A percentile compares a stretch with the other conserved stretches of the same genome.
Evolutionary conservation across 164 flowering plant genomes (phyloP).

Genomic region (Saururus chinensis): DNA sequence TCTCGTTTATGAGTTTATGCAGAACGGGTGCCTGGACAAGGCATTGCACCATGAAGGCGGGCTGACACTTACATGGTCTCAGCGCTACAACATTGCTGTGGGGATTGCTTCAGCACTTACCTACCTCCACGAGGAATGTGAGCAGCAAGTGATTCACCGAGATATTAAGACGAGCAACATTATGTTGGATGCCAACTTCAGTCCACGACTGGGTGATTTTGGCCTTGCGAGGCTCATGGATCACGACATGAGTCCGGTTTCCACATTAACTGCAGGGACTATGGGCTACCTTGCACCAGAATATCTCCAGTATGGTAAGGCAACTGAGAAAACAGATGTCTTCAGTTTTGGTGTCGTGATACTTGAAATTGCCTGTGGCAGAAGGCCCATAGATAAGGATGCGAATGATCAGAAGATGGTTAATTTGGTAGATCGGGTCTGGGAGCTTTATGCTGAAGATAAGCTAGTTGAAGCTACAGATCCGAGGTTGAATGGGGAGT

Average conservation of each 20-base stretch:
- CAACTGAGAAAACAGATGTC: slow-evolving; percentile 86
- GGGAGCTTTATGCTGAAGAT: slow-evolving; percentile 56
- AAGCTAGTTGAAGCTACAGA: slow-evolving; percentile 67
- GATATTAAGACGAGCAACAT: slow-evolving; percentile 85
- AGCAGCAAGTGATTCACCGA: slow-evolving; percentile 87
- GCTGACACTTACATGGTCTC: slow-evolving; percentile 37
- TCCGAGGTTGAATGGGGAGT: slow-evolving; percentile 52
- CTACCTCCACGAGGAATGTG: slow-evolving; percentile 84
- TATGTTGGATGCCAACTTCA: slow-evolving; percentile 61
- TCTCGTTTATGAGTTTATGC: slow-evolving; percentile 89
- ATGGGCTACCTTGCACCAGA: slow-evolving; percentile 97
- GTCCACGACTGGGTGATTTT: slow-evolving; percentile 77
- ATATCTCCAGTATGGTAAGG: slow-evolving; percentile 88
- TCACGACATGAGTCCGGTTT: slow-evolving; percentile 83
- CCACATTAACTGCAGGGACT: slow-evolving; percentile 88
- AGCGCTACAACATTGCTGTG: slow-evolving; percentile 50
- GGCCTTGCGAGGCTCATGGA: slow-evolving; percentile 89
- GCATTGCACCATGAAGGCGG: slow-evolving; percentile 42
- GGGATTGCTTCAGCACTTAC: slow-evolving; percentile 74
- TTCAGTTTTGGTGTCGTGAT: slow-evolving; percentile 83
- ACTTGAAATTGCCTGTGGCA: slow-evolving; percentile 89
- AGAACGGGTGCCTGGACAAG: slow-evolving; percentile 72
- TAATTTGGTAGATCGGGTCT: slow-evolving; percentile 89
- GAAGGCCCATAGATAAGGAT: slow-evolving; percentile 76
- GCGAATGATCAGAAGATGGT: slow-evolving; percentile 28